Evolutionary conservation across 2,329 filamentous ascomycete genomes (phyloP).

Genomic region (Aspergillus versicolor): DNA sequence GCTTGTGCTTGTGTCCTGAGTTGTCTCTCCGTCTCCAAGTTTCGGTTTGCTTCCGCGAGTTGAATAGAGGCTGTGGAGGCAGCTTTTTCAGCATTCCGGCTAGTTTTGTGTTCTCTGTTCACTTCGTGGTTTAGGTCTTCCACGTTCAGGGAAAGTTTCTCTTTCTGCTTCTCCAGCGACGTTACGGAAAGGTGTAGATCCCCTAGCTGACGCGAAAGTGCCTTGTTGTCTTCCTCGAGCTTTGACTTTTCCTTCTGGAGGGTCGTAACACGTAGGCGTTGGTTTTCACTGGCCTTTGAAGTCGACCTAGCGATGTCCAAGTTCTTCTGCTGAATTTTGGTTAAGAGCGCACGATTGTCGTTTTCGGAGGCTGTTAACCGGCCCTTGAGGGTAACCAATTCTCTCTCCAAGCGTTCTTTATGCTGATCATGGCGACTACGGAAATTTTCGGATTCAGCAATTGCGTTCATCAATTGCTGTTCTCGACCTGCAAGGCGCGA

Average conservation of each 20-base stretch:
- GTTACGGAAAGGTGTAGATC: conserved; percentile 81
- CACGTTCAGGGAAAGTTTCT: conserved; percentile 82
- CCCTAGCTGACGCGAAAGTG: conserved; percentile 78
- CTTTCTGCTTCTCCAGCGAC: conserved; percentile 87
- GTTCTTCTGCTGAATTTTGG: conserved; percentile 96
- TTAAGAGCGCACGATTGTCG: conserved; percentile 90
- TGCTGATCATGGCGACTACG: conserved; percentile 87
- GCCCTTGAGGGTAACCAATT: conserved; percentile 87
- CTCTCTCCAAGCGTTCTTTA: conserved; percentile 88
- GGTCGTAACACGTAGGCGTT: conserved; percentile 71
- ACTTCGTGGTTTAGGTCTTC: conserved; percentile 94
- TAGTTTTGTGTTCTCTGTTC: conserved; percentile 83
- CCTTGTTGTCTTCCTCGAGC: conserved; percentile 77
- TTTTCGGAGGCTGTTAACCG: conserved; percentile 90
- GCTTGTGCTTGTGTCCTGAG: conserved; percentile 80
- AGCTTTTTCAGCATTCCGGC: conserved; percentile 84
- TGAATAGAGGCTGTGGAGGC: conserved; percentile 78
- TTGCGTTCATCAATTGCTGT: conserved; percentile 80
- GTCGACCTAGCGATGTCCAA: conserved; percentile 90
- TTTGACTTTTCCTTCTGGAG: conserved; percentile 81
- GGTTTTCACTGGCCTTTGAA: conserved; percentile 80
- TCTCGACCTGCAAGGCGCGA: conserved; percentile 74
- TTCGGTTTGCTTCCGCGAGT: conserved; percentile 83
- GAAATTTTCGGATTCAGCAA: conserved; percentile 85
- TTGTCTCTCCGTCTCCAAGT: conserved; percentile 85